Conservation (phyloP, 108 stramenopile genomes). For the Bacterosira constricta region DNA sequence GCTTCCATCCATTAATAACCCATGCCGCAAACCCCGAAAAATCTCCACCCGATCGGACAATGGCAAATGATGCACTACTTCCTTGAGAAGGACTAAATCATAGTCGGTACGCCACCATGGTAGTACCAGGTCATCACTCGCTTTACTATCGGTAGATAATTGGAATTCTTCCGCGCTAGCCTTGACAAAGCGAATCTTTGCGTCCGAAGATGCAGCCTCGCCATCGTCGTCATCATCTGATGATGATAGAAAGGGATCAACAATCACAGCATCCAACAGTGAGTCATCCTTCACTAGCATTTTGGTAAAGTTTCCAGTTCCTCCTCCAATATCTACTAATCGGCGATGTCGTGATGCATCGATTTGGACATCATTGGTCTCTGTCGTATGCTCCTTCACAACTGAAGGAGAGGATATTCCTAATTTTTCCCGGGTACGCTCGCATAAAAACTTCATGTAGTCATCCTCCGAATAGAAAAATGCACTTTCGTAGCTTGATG, state of each 20-base stretch:
- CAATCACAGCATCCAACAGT: constrained; percentile 44
- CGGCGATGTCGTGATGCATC: neutral
- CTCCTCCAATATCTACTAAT: constrained; percentile 69
- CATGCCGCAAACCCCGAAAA: constrained; percentile 45
- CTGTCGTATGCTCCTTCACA: too few relatives aligned
- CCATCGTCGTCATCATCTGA: neutral
- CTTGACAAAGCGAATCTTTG: constrained; percentile 51
- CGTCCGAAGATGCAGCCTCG: too few relatives aligned
- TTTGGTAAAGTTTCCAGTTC: constrained; percentile 74
- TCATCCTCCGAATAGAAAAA: neutral
- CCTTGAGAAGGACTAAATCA: constrained; percentile 59
- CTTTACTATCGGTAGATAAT: neutral
- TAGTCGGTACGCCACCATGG: constrained; percentile 40
- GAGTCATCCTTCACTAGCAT: neutral
- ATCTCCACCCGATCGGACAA: constrained; percentile 43
- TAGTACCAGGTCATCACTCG: neutral
- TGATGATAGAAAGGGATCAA: constrained; percentile 65
- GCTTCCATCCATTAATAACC: neutral
- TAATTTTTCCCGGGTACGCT: too few relatives aligned
- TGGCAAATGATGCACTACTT: constrained; percentile 61
- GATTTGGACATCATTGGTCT: neutral
- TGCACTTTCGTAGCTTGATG: neutral
- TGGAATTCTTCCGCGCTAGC: constrained; percentile 57
- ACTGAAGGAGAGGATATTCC: too few relatives aligned
- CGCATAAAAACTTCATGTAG: neutral